Conservation (phyloP, 2,329 filamentous ascomycete species). For the Fusarium sp. region DNA sequence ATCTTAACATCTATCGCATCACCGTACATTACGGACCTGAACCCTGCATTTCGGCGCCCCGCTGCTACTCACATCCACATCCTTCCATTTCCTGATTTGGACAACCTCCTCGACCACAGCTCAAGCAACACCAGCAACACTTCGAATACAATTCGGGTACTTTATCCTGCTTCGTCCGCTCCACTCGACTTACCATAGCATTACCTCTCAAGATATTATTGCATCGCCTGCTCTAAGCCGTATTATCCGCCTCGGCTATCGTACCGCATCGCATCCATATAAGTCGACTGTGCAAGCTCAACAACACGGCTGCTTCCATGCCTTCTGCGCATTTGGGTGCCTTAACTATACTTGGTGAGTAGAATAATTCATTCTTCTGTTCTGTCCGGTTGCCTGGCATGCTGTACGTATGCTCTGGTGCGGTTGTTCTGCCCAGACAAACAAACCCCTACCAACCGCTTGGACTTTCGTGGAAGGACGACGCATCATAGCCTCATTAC, state of each 20-base stretch:
- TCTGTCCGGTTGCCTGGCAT: constrained; percentile 13
- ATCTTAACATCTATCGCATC: constrained; percentile 23
- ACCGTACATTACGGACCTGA: constrained; percentile 32
- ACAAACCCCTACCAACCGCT: constrained; percentile 24
- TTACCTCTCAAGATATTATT: neutral
- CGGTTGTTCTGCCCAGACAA: constrained; percentile 18
- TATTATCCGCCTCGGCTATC: constrained; percentile 4
- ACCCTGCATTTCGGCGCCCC: constrained; percentile 33
- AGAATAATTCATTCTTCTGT: neutral
- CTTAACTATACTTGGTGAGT: constrained; percentile 38
- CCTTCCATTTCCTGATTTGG: constrained; percentile 22
- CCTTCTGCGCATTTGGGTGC: constrained; percentile 32
- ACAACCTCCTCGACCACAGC: constrained; percentile 7
- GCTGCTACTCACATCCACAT: constrained; percentile 13
- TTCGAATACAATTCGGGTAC: constrained; percentile 18
- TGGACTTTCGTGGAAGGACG: constrained; percentile 14
- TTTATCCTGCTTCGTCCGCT: constrained; percentile 13
- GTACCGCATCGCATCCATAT: neutral
- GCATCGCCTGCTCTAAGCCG: neutral
- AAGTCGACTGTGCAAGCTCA: constrained; percentile 33
- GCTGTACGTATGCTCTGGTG: neutral
- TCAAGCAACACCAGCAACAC: constrained; percentile 7
- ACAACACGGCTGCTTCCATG: constrained; percentile 41
- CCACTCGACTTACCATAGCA: neutral
- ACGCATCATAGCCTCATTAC: constrained; percentile 29